Conservation (phyloP, 257 asterid species). For the Mitragyna speciosa region DNA sequence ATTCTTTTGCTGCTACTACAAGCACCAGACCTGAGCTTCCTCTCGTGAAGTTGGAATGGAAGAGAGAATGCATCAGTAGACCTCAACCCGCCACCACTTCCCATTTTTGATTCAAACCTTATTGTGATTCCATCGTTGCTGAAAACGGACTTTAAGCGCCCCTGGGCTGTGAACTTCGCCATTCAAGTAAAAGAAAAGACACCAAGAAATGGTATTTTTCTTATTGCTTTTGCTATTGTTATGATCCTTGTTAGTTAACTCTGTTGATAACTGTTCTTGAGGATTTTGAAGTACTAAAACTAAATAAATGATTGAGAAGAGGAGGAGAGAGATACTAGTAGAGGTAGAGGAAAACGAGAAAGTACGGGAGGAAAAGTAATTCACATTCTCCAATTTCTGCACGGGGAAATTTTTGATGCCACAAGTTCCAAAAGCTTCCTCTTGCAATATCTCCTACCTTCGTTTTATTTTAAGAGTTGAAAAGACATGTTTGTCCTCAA, state of each 20-base stretch:
- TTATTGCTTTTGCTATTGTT: neutral
- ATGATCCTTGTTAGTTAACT: neutral
- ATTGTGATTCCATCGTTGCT: constrained; percentile 16
- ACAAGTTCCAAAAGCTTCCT: neutral
- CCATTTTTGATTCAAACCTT: constrained; percentile 15
- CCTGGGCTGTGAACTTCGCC: constrained; percentile 17
- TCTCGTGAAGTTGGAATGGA: constrained; percentile 33
- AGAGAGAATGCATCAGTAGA: constrained; percentile 27
- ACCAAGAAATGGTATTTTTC: neutral
- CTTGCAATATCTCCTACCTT: too few species aligned
- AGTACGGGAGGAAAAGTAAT: neutral
- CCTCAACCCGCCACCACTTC: constrained; percentile 27
- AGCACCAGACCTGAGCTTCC: constrained; percentile 31
- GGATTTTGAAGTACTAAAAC: neutral
- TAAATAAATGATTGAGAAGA: neutral
- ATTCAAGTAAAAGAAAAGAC: neutral
- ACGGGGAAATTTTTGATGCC: neutral
- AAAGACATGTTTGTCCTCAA: constrained; percentile 16
- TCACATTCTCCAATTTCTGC: neutral
- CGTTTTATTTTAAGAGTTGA: too few species aligned
- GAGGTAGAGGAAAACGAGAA: neutral
- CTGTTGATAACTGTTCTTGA: neutral
- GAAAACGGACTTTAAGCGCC: constrained; percentile 17
- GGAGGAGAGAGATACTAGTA: neutral
- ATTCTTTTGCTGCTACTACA: constrained; percentile 26